These are phyloP conservation scores for Ustilago trichophora DNA, from an alignment of 1,284 basidiomycete genomes.

Conservation along the genomic window DNA sequence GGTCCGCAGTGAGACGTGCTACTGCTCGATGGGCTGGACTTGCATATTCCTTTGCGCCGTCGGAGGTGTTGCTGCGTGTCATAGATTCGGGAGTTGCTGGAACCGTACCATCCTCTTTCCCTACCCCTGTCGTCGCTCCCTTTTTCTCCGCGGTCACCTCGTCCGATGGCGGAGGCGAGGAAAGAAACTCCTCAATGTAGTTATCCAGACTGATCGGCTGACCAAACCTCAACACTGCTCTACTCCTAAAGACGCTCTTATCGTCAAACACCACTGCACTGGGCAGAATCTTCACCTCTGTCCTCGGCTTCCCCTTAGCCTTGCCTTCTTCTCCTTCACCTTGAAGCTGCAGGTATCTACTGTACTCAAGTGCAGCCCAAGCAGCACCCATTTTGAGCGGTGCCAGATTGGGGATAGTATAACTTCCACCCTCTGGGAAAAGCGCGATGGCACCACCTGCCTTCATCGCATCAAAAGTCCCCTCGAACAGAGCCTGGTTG, in stretches of 20 bases:
- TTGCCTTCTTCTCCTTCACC: not conserved
- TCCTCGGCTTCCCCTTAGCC: constrained; percentile 9
- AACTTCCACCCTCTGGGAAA: constrained; percentile 83
- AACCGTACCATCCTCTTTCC: constrained; percentile 22
- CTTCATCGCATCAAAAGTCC: constrained; percentile 85
- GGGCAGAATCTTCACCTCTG: constrained; percentile 76
- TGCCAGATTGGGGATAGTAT: constrained; percentile 88
- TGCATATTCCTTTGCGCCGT: constrained; percentile 57
- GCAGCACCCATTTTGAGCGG: constrained; percentile 94
- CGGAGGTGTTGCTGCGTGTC: constrained; percentile 15
- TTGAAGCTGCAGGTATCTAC: constrained; percentile 68
- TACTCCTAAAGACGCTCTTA: constrained; percentile 90
- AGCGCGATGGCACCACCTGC: constrained; percentile 83
- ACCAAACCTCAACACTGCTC: constrained; percentile 74
- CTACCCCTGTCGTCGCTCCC: not conserved
- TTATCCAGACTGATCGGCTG: constrained; percentile 78
- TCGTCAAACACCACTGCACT: constrained; percentile 91
- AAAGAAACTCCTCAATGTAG: constrained; percentile 80
- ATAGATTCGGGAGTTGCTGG: constrained; percentile 41
- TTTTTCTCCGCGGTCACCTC: not conserved
- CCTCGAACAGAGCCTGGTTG: constrained; percentile 85
- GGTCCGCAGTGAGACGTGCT: constrained; percentile 80
- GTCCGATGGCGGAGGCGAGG: not conserved
- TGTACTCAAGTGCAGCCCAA: constrained; percentile 93
- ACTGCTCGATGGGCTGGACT: constrained; percentile 75